Base-by-base conservation (phyloP, 805 yeast species). In the Candida ortonii region DNA sequence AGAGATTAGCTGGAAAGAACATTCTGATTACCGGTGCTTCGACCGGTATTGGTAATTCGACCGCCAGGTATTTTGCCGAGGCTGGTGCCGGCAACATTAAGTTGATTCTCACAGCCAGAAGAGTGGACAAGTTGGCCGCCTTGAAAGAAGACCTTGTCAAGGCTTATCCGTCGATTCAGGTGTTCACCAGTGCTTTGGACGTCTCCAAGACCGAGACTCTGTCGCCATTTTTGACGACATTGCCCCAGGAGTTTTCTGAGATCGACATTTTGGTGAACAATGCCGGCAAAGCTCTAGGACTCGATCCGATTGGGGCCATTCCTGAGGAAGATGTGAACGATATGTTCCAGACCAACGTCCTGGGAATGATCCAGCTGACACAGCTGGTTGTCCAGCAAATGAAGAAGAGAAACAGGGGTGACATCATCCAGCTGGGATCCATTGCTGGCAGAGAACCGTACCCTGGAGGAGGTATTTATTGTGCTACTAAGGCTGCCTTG, bases 21-120 rank as follows among this genome's bases (percentile, higher is more conserved):
- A 71, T 86, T 20, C 72, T 90, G 25, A 82, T 90, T 52, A 86
- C 97, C n/a, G 97, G 97, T 43, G 97, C 97, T 6, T 85, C 96
- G 16, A 79, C 96, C 11, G 97, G 97, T 36, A 90, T 90, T 52
- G 98, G 97, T 9, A 78, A 77, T 47, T 93, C 95, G 34, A 88
- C 96, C 8, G 97, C 97, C 11, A 61, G 71, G 29, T 95, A 89
- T 57, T 78, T 86, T 47, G 93, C 96, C 26, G 78, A 68, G 28
- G 77, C 77, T 12, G 67, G 73, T 25, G 61, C 68, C 23, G 78
- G 78, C 5, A 49, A 71, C 16, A 47, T 73, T 53, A 72, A 70
- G 50, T 55, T 73, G 41, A 62, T 73, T 23, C 57, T 73, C 30
- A 68, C 76, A 8, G 80, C 79, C 19, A 68, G 79, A 64, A 67